These are phyloP conservation scores for Emmonsiellopsis sp. DNA, from an alignment of 2,329 filamentous ascomycete species.

Conservation along the genomic window DNA sequence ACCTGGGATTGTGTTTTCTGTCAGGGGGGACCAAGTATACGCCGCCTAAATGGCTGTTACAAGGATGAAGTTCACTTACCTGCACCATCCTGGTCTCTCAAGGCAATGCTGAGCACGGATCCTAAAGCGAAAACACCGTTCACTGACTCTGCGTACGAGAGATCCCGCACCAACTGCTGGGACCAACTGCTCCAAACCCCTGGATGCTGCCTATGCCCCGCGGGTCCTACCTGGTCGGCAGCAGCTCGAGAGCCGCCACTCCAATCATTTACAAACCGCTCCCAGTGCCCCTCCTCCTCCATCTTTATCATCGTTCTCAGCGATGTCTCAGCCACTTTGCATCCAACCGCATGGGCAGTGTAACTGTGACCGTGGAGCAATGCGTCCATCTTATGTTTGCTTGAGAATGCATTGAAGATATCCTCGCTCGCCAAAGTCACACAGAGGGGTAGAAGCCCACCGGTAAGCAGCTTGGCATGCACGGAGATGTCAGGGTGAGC, in stretches of 20 bases:
- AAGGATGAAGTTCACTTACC: slow-evolving; percentile 23
- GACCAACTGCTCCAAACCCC: slow-evolving; percentile 64
- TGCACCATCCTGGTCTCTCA: slow-evolving; percentile 40
- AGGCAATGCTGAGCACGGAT: slow-evolving; percentile 59
- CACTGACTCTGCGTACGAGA: slow-evolving; percentile 51
- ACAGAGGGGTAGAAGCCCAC: slow-evolving; percentile 67
- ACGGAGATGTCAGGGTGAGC: slow-evolving; percentile 65
- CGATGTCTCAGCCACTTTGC: slow-evolving; percentile 63
- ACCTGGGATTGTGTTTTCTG: slow-evolving; percentile 23
- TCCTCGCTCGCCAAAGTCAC: slow-evolving; percentile 64
- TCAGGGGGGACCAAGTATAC: neutral
- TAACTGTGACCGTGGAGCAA: slow-evolving; percentile 80
- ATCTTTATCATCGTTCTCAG: slow-evolving; percentile 51
- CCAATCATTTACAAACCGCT: slow-evolving; percentile 45
- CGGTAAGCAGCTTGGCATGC: slow-evolving; percentile 75
- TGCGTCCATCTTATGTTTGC: slow-evolving; percentile 66
- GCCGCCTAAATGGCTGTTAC: neutral
- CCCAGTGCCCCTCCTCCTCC: slow-evolving; percentile 49
- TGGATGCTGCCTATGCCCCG: neutral
- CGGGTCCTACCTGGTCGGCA: neutral
- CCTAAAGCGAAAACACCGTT: slow-evolving; percentile 64
- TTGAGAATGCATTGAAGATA: slow-evolving; percentile 63
- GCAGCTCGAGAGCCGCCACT: neutral
- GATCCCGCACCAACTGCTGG: slow-evolving; percentile 43
- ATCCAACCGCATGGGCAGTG: slow-evolving; percentile 74